Conservation (phyloP, 495 filamentous ascomycete genomes). For the Podospora australis region DNA sequence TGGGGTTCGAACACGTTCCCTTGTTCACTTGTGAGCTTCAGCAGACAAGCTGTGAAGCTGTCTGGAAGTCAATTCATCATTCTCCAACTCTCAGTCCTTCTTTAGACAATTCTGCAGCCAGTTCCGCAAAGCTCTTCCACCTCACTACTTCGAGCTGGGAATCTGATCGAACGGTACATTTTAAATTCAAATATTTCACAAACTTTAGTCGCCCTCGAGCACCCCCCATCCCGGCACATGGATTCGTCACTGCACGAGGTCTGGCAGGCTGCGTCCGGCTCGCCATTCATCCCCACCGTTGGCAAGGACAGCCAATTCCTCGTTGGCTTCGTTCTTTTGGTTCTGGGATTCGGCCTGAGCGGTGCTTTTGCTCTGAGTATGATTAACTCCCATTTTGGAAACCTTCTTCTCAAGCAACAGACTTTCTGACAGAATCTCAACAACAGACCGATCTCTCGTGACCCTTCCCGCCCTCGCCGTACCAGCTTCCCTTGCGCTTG, state of each 20-base stretch:
- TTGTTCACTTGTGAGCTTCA: slow-evolving; percentile 3
- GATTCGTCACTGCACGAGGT: slow-evolving; percentile 73
- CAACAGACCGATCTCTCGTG: slow-evolving; percentile 79
- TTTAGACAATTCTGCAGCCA: neutral
- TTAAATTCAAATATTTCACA: too few species aligned
- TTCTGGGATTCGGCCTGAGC: slow-evolving; percentile 58
- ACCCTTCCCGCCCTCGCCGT: slow-evolving; percentile 73
- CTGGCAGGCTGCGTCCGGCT: slow-evolving; percentile 81
- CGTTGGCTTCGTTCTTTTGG: slow-evolving; percentile 71
- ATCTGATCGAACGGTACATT: too few species aligned
- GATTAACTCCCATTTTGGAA: slow-evolving; percentile 22
- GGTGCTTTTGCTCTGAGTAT: slow-evolving; percentile 78
- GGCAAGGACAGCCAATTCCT: slow-evolving; percentile 78
- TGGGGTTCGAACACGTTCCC: slow-evolving; percentile 20
- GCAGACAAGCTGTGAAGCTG: slow-evolving; percentile 12
- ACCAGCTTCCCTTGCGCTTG: slow-evolving; percentile 82
- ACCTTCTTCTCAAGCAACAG: neutral
- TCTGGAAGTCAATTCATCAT: slow-evolving; percentile 8
- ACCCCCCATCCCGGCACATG: slow-evolving; percentile 35
- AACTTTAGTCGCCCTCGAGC: neutral
- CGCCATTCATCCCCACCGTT: slow-evolving; percentile 74
- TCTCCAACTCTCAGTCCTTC: slow-evolving; percentile 4
- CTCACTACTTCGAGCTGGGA: neutral
- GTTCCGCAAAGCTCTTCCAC: neutral
- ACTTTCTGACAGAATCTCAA: slow-evolving; percentile 1